Evolutionary conservation across 2,329 filamentous ascomycete species (phyloP), one percentile per base, ranked within the genome.

Genomic region (Rhinocladiella mackenziei): DNA sequence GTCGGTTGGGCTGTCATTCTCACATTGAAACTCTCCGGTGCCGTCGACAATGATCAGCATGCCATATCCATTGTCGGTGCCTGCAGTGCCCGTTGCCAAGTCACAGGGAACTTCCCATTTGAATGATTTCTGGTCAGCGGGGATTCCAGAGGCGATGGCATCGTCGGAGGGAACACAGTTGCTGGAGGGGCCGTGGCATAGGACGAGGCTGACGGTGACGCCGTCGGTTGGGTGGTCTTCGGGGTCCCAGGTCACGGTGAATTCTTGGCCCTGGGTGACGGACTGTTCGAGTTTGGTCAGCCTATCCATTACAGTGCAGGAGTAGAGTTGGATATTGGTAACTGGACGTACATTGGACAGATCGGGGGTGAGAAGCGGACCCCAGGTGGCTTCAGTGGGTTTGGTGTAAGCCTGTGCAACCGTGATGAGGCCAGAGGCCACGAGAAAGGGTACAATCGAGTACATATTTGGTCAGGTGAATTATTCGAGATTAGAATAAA

Each of bases 401-500:
- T 49, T 37, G 32, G 55, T 57, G 38, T 43, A 57, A 13, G 69
- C 89, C 46, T 89, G 80, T 14, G 97, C 77, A 1, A 82, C 69
- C 9, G 80, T 78, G 25, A 79, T 80, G 56, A 83, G 80, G 17
- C 79, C 80, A n/a, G 79, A 78, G n/a, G 78, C 79, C 15, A 72
- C 74, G 55, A 73, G 75, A 29, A 78, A 15, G 33, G 33, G 14
- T 20, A 47, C 7, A 22, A 45, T 4, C 10, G 50, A 50, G 36
- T 39, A 43, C 50, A 53, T 53, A 4, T 50, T 45, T 18, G 15
- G 22, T 14, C 17, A 33, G 26, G 17, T 22, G 3, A 13, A 30
- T n/a, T 23, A 34, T 33, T 36, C 30, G 15, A 36, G 13, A 4
- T 36, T 13, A 10, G 32, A 20, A 6, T 35, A 11, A 8, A 7